A percentile compares a stretch with the other conserved stretches of the same genome.
These are phyloP conservation scores for Penicillium sp. DNA, from an alignment of 2,329 filamentous ascomycete genomes.

Conservation along the genomic window DNA sequence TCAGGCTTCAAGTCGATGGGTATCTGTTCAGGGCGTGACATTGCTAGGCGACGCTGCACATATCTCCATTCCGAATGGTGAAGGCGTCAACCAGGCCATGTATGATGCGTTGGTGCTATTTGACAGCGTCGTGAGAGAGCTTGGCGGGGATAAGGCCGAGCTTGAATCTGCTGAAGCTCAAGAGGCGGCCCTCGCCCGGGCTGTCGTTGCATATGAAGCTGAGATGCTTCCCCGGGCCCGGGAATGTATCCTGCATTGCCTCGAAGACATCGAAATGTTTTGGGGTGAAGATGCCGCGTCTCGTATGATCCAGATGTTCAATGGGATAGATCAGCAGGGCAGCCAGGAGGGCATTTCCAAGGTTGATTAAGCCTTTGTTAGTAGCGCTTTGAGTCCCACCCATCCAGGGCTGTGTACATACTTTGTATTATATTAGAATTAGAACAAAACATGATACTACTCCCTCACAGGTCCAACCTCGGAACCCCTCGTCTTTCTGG, in stretches of 20 bases:
- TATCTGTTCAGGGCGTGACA: slow-evolving; percentile 25
- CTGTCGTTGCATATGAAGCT: slow-evolving; percentile 25
- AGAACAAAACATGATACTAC: not conserved
- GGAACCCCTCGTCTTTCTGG: too few relatives aligned
- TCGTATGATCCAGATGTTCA: slow-evolving; percentile 4
- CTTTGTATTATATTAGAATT: too few relatives aligned
- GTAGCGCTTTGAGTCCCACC: not conserved
- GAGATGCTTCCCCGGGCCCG: slow-evolving; percentile 26
- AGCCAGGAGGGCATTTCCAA: not conserved
- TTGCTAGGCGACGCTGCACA: slow-evolving; percentile 34
- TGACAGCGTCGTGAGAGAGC: slow-evolving; percentile 4
- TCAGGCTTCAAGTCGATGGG: slow-evolving; percentile 14
- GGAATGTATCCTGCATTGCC: slow-evolving; percentile 9
- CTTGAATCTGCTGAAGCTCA: slow-evolving; percentile 1
- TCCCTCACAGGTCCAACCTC: not conserved
- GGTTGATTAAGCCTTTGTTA: not conserved
- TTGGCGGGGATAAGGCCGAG: not conserved
- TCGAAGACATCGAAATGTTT: slow-evolving; percentile 7
- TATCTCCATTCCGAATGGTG: slow-evolving; percentile 30
- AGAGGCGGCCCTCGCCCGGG: slow-evolving; percentile 17
- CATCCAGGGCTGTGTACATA: too few relatives aligned
- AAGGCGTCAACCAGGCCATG: slow-evolving; percentile 35
- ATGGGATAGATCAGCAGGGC: not conserved
- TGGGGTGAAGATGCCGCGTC: slow-evolving; percentile 6
- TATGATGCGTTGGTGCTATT: slow-evolving; percentile 26